Evolutionary conservation across 768 basidiomycete genomes (phyloP), one percentile per base, ranked within the genome.

Genomic region (Pleurotus salmoneostramineus): DNA sequence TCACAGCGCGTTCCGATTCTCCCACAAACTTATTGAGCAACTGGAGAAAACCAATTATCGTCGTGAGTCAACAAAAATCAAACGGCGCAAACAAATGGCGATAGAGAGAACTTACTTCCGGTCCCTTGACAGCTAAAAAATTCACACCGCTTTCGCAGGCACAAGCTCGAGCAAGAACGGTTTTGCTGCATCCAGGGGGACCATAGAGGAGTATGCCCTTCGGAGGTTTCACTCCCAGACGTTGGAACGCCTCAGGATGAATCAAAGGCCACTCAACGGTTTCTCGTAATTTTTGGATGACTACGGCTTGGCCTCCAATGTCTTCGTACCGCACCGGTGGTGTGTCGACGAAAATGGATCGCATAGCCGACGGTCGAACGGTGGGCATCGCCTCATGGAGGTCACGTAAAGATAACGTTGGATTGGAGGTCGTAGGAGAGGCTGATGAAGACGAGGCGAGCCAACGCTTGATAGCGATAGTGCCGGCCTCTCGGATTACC

Each of bases 161-260:
- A 68, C 93, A 87, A 2, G 96, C 95, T 58, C 93, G 85, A 1
- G 92, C 96, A 12, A 94, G 83, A 43, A 98, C 77, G 1, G 96
- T 98, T 74, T 98, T 98, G 64, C 93, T 94, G 66, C 95, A 97
- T n/a, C 95, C 95, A 3, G 95, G 96, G 3, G 95, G 95, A 3
- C 95, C 95, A 70, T 95, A 99, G 12, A 98, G 75, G 46, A 99
- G 72, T 5, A 98, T 83, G 0, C 96, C 96, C 64, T 91, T 87
- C 0, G 96, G 94, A 3, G 96, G 89, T 48, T 80, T 80, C 8
- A 95, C 91, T 0, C 96, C 96, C 0, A 99, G 77, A 21, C 95
- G 80, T 64, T 81, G 81, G 69, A 99, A 98, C 11, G 90, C 84
- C 49, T 92, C 89, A 0, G 89, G 87, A 71, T 97, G 91, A 35